Percentiles rank a stretch among this genome's conserved stretches.
phyloP scores from a whole-genome alignment of 148 eudicot species.

The Rhododendron williamsianum region DNA sequence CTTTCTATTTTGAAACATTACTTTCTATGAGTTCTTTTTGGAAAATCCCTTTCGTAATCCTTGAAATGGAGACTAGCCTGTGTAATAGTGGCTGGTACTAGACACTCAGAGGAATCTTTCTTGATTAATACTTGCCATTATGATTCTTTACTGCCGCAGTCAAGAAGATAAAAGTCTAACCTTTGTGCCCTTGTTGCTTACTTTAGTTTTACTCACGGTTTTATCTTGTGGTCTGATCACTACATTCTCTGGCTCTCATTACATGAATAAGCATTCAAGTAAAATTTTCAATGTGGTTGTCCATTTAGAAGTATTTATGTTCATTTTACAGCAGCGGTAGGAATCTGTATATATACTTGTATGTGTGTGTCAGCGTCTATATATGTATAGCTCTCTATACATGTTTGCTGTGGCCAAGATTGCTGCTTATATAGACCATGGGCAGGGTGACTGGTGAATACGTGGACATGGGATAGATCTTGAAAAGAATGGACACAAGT shows the following conservation, averaged over 20 bases:
- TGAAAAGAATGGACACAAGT: not conserved
- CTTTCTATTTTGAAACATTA: not conserved
- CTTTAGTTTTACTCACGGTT: not conserved
- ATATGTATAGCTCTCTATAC: not conserved
- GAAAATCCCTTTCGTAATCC: not conserved
- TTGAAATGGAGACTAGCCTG: not conserved
- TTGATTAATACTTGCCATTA: not conserved
- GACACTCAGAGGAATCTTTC: not conserved
- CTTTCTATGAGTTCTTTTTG: not conserved
- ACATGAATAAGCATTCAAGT: not conserved
- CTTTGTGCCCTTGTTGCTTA: not conserved
- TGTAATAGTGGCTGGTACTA: not conserved
- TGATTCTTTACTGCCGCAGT: not conserved
- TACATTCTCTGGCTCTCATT: not conserved
- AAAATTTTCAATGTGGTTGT: not conserved
- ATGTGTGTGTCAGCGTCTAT: not conserved
- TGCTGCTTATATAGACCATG: not conserved
- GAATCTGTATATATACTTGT: not conserved
- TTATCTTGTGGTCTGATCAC: not conserved
- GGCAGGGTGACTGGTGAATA: slow-evolving; percentile 67
- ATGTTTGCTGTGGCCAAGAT: not conserved
- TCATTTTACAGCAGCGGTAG: too few species aligned
- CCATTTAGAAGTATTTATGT: not conserved
- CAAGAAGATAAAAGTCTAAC: not conserved
- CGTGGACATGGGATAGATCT: slow-evolving; percentile 23